These are phyloP conservation scores for Rubia tinctorum DNA, from an alignment of 305 asterid species.

Conservation along the genomic window DNA sequence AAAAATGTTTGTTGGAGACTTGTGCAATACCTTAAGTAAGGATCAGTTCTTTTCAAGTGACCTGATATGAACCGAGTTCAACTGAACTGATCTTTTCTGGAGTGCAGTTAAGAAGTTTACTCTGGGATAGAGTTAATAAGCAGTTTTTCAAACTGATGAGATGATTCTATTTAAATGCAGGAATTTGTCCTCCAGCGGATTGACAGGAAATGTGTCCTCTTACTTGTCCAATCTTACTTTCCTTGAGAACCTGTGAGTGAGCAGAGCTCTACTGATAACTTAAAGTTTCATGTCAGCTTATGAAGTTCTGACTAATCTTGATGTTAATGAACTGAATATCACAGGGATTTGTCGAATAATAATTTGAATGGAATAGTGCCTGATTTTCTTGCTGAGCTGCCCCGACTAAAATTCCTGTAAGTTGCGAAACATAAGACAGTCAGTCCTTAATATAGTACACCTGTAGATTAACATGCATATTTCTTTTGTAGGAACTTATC, in stretches of 20 bases:
- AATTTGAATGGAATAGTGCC: conserved; percentile 28
- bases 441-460: too few species aligned
- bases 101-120: too few species aligned
- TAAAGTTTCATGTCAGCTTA: background rate
- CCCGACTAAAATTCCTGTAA: conserved; percentile 30
- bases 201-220: conserved; percentile 25
- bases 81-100: too few species aligned
- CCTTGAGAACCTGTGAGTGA: conserved; percentile 34
- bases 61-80: too few species aligned
- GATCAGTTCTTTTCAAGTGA: too few species aligned
- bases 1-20: too few species aligned
- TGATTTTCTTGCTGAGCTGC: conserved; percentile 26
- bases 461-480: background rate
- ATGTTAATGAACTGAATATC: background rate
- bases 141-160: too few species aligned
- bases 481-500: conserved; percentile 25
- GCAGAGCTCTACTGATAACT: background rate
- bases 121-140: too few species aligned
- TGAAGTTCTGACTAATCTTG: background rate
- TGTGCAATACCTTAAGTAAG: too few species aligned
- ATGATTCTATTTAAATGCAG: conserved; percentile 13
- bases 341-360: conserved; percentile 43
- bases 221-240: conserved; percentile 21
- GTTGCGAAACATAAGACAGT: conserved; percentile 10
- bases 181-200: conserved; percentile 27